A percentile compares a stretch with the other conserved stretches of the same genome.
These are phyloP conservation scores for Scopulariopsis brevicaulis DNA, from an alignment of 2,329 filamentous ascomycete genomes.

Conservation along the genomic window DNA sequence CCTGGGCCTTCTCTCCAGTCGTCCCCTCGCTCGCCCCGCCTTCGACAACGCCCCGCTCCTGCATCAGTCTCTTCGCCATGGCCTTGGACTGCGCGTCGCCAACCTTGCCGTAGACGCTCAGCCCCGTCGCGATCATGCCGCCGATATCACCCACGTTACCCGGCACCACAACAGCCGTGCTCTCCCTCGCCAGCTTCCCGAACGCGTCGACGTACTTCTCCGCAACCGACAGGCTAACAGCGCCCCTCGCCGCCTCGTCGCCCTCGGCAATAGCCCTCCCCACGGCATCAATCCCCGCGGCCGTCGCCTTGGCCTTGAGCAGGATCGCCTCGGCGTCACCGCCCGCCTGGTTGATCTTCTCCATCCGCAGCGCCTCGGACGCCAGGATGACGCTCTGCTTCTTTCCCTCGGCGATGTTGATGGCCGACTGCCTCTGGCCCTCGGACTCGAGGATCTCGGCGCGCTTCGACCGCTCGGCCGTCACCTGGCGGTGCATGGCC, in stretches of 20 bases:
- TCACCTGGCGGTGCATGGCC: constrained; percentile 97
- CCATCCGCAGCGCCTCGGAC: constrained; percentile 78
- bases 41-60: constrained; percentile 8
- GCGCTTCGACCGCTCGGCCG: constrained; percentile 91
- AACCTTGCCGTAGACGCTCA: constrained; percentile 93
- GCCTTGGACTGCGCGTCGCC: constrained; percentile 65
- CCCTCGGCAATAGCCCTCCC: constrained; percentile 65
- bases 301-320: constrained; percentile 76
- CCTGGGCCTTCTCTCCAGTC: constrained; percentile 2
- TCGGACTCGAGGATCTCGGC: constrained; percentile 97
- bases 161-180: constrained; percentile 88
- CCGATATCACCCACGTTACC: constrained; percentile 95
- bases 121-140: constrained; percentile 90
- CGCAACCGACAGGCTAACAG: constrained; percentile 77
- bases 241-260: constrained; percentile 64
- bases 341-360: constrained; percentile 84
- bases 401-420: constrained; percentile 96
- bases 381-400: constrained; percentile 97
- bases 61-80: constrained; percentile 39
- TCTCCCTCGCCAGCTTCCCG: constrained; percentile 82
- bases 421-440: constrained; percentile 91
- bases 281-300: constrained; percentile 78
- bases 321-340: constrained; percentile 93
- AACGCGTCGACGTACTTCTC: constrained; percentile 99
- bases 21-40: neutral